Base-by-base conservation (phyloP, 805 yeast genomes). In the Tetrapisispora pingtungensis region DNA sequence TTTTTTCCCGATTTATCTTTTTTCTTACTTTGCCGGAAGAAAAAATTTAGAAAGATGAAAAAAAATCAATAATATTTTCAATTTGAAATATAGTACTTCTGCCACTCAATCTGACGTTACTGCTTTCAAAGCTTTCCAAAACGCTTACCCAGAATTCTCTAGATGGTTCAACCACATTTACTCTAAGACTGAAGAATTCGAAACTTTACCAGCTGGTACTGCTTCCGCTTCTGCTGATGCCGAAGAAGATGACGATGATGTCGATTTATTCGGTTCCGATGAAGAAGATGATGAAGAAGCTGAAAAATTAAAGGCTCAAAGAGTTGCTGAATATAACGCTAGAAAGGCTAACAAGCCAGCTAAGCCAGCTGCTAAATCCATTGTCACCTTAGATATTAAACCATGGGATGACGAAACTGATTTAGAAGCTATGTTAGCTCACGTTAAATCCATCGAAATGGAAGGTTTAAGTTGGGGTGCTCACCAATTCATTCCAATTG, bases 381-480 rank as follows among this genome's bases (percentile, higher is more conserved):
- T 88, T 58, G 96, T 93, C 65, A 90, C 99, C 65, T 67, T 93
- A 62, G 98, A 93, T 62, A 95, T 93, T 62, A 93, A 93, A 82
- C 97, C 97, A 75, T 93, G 99, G 99, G 98, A 93, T 73, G 98
- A 93, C 66, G 97, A 93, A 79, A 93, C 99, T 60, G 82, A 90
- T 68, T 77, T 93, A 68, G 95, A 93, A 52, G 82, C 81, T 71
- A 67, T 93, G 74, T 71, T 86, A 59, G 89, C 83, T 52, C 78
- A 80, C 72, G 96, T 88, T 65, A 89, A 87, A 80, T 65, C 77
- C 59, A 71, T 90, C 61, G 85, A 80, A 68, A 71, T 70, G 74
- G 98, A 93, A 39, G 99, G 99, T 81, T 81, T 93, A 67, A 72
- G 71, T 56, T 93, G 98, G 98, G 99, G 99, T 85, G 96, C 89